Conservation (phyloP, 768 basidiomycete species). For the Kwoniella bestiolae region DNA sequence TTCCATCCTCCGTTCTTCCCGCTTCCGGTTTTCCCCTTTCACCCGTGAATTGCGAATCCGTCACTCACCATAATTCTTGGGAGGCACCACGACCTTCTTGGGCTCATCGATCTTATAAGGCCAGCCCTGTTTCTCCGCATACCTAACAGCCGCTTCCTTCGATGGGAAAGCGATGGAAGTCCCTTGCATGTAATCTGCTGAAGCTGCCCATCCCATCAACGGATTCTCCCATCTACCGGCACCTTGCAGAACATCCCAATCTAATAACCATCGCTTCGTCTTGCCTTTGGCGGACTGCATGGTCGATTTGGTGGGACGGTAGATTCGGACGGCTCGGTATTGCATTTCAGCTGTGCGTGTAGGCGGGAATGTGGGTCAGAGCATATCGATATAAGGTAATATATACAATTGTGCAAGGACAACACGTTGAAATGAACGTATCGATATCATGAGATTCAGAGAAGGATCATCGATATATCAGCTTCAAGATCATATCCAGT, state of each 20-base stretch:
- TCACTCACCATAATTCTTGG: slow-evolving; percentile 58
- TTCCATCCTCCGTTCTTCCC: too few relatives aligned
- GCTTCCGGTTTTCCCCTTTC: too few relatives aligned
- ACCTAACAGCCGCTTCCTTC: slow-evolving; percentile 89
- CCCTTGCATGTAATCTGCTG: slow-evolving; percentile 97
- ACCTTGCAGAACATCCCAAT: slow-evolving; percentile 89
- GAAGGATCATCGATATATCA: too few relatives aligned
- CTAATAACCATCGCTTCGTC: slow-evolving; percentile 86
- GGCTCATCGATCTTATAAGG: slow-evolving; percentile 81
- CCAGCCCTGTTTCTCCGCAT: slow-evolving; percentile 98
- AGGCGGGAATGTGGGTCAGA: too few relatives aligned
- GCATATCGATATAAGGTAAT: too few relatives aligned
- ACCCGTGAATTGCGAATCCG: too few relatives aligned
- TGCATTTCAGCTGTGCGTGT: slow-evolving; percentile 79
- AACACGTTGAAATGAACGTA: too few relatives aligned
- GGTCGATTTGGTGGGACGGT: slow-evolving; percentile 87
- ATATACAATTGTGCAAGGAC: too few relatives aligned
- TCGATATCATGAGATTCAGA: too few relatives aligned
- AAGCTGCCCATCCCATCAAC: slow-evolving; percentile 94
- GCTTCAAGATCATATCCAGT: background rate
- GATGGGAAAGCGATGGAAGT: slow-evolving; percentile 79
- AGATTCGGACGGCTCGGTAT: slow-evolving; percentile 87
- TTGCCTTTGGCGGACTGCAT: slow-evolving; percentile 92
- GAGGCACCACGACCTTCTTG: slow-evolving; percentile 54
- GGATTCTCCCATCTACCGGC: slow-evolving; percentile 97